Base-by-base conservation (phyloP, 1,284 basidiomycete species). In the Gomphus bonarii region DNA sequence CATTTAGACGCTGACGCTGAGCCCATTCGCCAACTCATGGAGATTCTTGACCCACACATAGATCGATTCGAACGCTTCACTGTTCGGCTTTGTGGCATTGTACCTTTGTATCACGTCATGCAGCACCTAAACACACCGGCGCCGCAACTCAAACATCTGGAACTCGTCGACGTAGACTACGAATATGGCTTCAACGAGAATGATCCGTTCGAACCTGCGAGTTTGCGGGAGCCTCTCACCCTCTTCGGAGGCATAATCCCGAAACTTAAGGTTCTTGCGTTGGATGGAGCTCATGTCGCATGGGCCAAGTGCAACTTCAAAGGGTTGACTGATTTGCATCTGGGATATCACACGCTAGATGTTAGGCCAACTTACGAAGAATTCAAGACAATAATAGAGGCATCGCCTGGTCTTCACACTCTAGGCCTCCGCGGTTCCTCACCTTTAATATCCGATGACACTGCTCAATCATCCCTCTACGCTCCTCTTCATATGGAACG, bases 311-410 rank as follows among this genome's bases (percentile, higher is more conserved):
- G 56, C 35, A 51, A 47, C 35, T 58, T 58, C 28, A 14, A 36
- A 18, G 44, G 33, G n/a, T 25, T 58, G 30, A 16, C 10, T 1
- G 40, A 52, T 2, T 36, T 58, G 22, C 31, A 44, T 14, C 43
- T 58, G 18, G 50, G 56, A 50, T 58, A 52, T 42, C 56, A 58
- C 31, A 51, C 35, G 20, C 42, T 22, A 11, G 50, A 58, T n/a
- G 56, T 58, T 20, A 35, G 56, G 42, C 56, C 56, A 11, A 44
- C 50, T 5, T 58, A 53, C n/a, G 14, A 30, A 18, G 56, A 46
- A 35, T 53, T 58, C 40, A 43, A 22, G 50, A 7, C 35, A 22
- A 58, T 58, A 2, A 53, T 58, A 22, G 18, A 58, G 22, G 50
- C 38, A 16, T 58, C 56, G 18, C 56, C 56, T 14, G 12, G 25